Base-by-base conservation (phyloP, 305 asterid species). In the Plantago coronopus region DNA sequence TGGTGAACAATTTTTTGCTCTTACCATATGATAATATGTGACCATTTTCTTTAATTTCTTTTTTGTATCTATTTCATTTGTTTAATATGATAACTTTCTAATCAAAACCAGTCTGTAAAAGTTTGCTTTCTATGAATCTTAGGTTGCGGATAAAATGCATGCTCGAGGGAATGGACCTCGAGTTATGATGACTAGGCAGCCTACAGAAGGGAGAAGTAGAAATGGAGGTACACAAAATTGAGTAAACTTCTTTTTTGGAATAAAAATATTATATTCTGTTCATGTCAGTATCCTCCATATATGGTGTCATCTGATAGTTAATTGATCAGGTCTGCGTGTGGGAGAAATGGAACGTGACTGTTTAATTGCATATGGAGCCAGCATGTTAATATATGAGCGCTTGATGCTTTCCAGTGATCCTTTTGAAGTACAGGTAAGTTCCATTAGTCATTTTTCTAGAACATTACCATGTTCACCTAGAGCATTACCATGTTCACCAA, bases 311-410 rank as follows among this genome's bases (percentile, higher is more conserved):
- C 63, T 73, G 59, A 65, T 20, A 64, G 29, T 43, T 23, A 64
- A 61, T 60, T 72, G 44, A 74, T 42, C 83, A 86, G 97, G 98
- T 62, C 74, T 93, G 43, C 85, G 97, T 16, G 95, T 93, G 64
- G 99, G 99, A 72, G 99, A 93, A 71, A 93, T 93, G 99, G 99
- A 93, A 74, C 97, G 99, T 60, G 99, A 93, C 71, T 93, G 97
- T 68, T 83, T 93, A 72, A 85, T 93, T 81, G 99, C 99, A 13
- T 93, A 89, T 79, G 99, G 97, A 64, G 97, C 99, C 63, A 87
- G 97, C 74, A 86, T 86, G 96, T 73, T 93, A 66, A 76, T 85
- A 77, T 82, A 84, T 27, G 99, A 93, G 66, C 95, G 97, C 11
- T 61, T 93, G 73, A 93, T 93, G 99, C 7, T 89, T 68, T 89